These are phyloP conservation scores for Marvania coccoides DNA, from an alignment of 139 green algal species.

Conservation along the genomic window DNA sequence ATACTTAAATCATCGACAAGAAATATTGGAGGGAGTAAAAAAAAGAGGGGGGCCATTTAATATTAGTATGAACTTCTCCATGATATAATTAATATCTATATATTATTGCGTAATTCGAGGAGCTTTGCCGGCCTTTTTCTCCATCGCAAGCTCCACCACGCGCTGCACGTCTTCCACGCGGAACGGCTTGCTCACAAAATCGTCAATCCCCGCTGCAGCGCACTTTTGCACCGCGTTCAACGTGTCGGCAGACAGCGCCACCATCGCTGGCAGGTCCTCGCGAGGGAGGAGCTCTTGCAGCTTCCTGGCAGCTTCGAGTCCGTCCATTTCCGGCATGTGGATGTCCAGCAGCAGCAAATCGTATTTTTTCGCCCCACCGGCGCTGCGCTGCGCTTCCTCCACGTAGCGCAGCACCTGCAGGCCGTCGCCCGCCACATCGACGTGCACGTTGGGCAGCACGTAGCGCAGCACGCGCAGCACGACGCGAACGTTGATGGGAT, in stretches of 20 bases:
- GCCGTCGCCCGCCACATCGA: conserved; percentile 56
- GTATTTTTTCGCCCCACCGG: conserved; percentile 27
- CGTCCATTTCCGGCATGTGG: conserved; percentile 65
- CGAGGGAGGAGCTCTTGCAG: conserved; percentile 38
- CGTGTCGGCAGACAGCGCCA: conserved; percentile 63
- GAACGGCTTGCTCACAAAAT: conserved; percentile 69
- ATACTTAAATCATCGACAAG: no score
- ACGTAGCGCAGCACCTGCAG: conserved; percentile 32
- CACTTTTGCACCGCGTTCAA: conserved; percentile 43
- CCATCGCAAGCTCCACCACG: conserved; percentile 36
- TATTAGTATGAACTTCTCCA: no score
- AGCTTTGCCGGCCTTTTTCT: no score
- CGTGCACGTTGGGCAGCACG: conserved; percentile 24
- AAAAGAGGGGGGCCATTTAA: no score
- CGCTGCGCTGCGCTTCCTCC: neutral
- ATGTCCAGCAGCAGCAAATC: conserved; percentile 84
- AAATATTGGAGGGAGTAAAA: no score
- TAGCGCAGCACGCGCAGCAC: conserved; percentile 40
- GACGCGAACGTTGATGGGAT: conserved; percentile 61
- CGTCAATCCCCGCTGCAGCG: conserved; percentile 48
- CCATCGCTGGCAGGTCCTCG: conserved; percentile 43
- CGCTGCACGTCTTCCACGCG: conserved; percentile 57
- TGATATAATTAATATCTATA: no score
- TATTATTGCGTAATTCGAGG: no score
- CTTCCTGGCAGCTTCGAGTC: conserved; percentile 51